Conservation (phyloP, 2,329 filamentous ascomycete species). For the Cladosporium sp. region DNA sequence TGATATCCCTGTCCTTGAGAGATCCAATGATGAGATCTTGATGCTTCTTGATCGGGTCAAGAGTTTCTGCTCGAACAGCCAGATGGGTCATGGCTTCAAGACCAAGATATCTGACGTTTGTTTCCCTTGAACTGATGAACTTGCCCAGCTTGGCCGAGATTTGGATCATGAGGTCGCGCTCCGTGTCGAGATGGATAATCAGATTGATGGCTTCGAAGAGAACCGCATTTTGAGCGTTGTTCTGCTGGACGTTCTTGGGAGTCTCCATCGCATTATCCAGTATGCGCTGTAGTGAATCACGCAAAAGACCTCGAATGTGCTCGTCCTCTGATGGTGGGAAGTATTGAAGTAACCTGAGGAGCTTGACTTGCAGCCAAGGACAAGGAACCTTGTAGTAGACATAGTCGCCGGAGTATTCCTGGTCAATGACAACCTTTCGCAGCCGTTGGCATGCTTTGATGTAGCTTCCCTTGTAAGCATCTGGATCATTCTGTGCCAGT, state of each 20-base stretch:
- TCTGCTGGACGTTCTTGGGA: conserved; percentile 98
- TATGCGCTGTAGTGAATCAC: conserved; percentile 85
- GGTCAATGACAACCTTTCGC: conserved; percentile 85
- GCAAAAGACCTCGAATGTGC: conserved; percentile 84
- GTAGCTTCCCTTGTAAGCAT: conserved; percentile 90
- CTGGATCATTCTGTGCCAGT: conserved; percentile 86
- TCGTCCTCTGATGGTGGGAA: conserved; percentile 95
- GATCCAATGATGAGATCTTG: conserved; percentile 94
- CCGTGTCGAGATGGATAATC: conserved; percentile 94
- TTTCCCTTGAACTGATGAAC: conserved; percentile 95
- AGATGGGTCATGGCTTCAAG: conserved; percentile 98
- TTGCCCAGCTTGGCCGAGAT: conserved; percentile 86
- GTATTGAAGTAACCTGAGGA: conserved; percentile 87
- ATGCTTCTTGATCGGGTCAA: conserved; percentile 97
- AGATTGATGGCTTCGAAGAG: conserved; percentile 98
- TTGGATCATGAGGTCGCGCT: conserved; percentile 91
- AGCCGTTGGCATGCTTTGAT: conserved; percentile 85
- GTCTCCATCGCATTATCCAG: conserved; percentile 86
- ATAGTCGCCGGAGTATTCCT: conserved; percentile 85
- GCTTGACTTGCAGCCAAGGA: conserved; percentile 95
- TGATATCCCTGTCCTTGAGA: conserved; percentile 91
- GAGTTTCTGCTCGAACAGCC: conserved; percentile 84
- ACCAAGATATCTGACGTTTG: conserved; percentile 93
- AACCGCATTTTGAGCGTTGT: conserved; percentile 97
- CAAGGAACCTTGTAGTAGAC: conserved; percentile 99